These are phyloP conservation scores for Cercospora sojina DNA, from an alignment of 2,329 filamentous ascomycete species.

Conservation along the genomic window DNA sequence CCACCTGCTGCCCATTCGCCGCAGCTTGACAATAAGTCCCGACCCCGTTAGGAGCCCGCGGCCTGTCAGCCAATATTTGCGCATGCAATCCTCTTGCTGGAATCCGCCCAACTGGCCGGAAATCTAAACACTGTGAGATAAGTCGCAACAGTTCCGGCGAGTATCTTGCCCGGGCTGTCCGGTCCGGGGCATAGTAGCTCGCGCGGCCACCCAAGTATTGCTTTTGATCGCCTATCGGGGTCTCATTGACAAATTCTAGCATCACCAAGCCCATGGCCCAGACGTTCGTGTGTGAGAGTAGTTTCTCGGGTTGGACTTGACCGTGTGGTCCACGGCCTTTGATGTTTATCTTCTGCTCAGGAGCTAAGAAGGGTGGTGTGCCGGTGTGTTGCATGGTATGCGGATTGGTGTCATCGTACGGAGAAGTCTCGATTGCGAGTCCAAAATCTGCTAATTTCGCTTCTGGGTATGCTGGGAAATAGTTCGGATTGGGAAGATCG, in stretches of 20 bases:
- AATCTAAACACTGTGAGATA: background rate
- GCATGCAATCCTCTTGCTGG: background rate
- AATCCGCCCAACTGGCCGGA: background rate
- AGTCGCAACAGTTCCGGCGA: background rate
- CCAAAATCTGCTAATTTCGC: conserved; percentile 12
- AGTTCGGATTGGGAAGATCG: background rate
- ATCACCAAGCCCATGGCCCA: conserved; percentile 8
- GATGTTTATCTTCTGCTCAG: conserved; percentile 2
- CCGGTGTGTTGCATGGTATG: background rate
- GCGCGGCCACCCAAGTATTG: background rate
- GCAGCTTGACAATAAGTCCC: background rate
- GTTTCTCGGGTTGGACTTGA: background rate
- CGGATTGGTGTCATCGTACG: background rate
- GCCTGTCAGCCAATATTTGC: background rate
- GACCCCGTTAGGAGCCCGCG: background rate
- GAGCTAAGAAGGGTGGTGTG: conserved; percentile 1
- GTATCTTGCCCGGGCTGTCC: background rate
- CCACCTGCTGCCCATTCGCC: background rate
- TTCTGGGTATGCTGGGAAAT: conserved; percentile 6
- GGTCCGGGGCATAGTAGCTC: background rate
- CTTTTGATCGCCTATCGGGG: background rate
- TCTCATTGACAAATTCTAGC: background rate
- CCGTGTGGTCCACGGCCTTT: background rate
- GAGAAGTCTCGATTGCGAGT: conserved; percentile 2
- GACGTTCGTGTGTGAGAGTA: conserved; percentile 3